Evolutionary conservation across 1,139 yeast species (phyloP), one percentile per base, ranked within the genome.

Genomic region (Nakaseomyces delphensis): DNA sequence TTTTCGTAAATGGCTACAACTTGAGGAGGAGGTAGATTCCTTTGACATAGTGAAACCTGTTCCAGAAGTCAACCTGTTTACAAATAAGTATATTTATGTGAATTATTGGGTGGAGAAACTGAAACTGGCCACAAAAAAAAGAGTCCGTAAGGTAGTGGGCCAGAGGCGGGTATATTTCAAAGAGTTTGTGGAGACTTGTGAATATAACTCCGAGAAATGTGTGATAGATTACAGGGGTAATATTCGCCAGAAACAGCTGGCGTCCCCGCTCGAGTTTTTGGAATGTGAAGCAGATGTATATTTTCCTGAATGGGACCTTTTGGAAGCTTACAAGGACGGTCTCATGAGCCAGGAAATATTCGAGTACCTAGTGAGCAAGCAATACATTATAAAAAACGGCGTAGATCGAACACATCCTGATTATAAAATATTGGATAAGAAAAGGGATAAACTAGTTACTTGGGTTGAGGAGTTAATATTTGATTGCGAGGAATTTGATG

Each of bases 41-140:
- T 13, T 13, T 20, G 37, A 33, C 18, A 15, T 33, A 13, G 27
- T 33, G 1, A 21, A 33, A 13, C 10, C 27, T 20, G 18, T 33
- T 20, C 37, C 37, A 8, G 3, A n/a, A 10, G 16, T 13, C 3
- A 33, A 33, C 13, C 8, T 33, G 15, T 9, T 9, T 4, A 11
- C 4, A 13, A 7, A 31, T 13, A n/a, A 3, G 16, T 18, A 3
- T 13, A n/a, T 7, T 9, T 5, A 28, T 10, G 18, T 28, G 7
- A 28, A 28, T 10, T 28, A 28, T 14, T 28, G 31, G 31, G 31
- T 31, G 16, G 35, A 11, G 15, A 31, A 31, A 23, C 23, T 31
- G 23, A 31, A 13, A 9, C 23, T 31, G 5, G 23, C 13, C 4
- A 31, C 23, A 9, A 31, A 31, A 14, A 31, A 31, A 31, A 31